Evolutionary conservation across 1,284 basidiomycete genomes (phyloP), one percentile per base, ranked within the genome.

Genomic region (Cryptococcus sp.): DNA sequence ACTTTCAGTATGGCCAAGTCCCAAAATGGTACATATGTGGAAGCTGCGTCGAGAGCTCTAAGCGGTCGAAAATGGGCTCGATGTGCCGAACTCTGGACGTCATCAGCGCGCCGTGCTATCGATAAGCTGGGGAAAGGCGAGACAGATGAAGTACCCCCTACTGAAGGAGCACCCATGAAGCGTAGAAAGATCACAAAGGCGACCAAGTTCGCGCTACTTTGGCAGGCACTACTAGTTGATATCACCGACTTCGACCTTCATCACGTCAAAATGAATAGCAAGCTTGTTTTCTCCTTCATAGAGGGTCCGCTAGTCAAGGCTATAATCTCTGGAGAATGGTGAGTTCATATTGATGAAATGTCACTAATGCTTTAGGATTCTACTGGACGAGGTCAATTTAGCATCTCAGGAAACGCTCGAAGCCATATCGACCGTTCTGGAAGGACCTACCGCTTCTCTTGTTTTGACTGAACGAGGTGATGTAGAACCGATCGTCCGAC

Each of bases 261-360:
- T 68, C 88, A 94, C 75, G 86, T 92, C 26, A 86, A 87, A 64
- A 87, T 87, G 59, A 88, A 89, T 72, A 87, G 88, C 52, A 93
- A 89, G 73, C 89, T 94, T 69, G 89, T 92, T 0, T 99, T 99
- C 72, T 87, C 87, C 5, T 99, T 98, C 68, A 87, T 98, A 3
- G 96, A 99, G 73, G 96, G 96, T 0, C 95, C 96, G 10, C 80
- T 99, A 15, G 87, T 98, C n/a, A 90, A 89, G 68, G 96, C 96
- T 0, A 78, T 99, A 58, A 84, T 88, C 45, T 83, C 85, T 41
- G 96, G 96, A 8, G 87, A 95, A 74, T 99, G 96, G 96, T 93
- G 66, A 60, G 74, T 66, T 17, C 17, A n/a, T 11, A 13, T 8
- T 3, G 10, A 3, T 17, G 5, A 19, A 23, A 23, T 37, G 37